A percentile compares a stretch with the other conserved stretches of the same genome.
phyloP scores from a whole-genome alignment of 2,329 filamentous ascomycete genomes.

The Monilinia fructicola region DNA sequence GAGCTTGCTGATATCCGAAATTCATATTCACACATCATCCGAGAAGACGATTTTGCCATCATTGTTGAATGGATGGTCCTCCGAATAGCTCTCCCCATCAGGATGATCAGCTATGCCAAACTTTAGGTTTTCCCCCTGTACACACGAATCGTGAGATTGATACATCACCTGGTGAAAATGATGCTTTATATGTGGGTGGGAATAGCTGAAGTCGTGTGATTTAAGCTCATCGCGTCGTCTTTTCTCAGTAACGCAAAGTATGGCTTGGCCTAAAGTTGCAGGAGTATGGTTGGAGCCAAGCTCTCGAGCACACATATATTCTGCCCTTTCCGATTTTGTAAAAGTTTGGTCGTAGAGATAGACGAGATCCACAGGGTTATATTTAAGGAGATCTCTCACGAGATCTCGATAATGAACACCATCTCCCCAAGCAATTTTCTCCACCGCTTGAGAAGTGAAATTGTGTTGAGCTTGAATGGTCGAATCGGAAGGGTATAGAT shows the following conservation, averaged over 20 bases:
- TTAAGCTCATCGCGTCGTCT: background rate
- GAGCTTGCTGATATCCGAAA: background rate
- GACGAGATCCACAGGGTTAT: conserved; percentile 35
- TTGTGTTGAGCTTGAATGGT: conserved; percentile 35
- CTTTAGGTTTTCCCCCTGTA: conserved; percentile 14
- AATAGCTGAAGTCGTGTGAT: background rate
- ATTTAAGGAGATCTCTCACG: conserved; percentile 35
- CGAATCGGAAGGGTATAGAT: conserved; percentile 38
- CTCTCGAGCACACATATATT: conserved; percentile 34
- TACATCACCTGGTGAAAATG: conserved; percentile 1
- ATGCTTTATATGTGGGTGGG: background rate
- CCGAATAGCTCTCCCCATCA: conserved; percentile 12
- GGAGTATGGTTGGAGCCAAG: conserved; percentile 34
- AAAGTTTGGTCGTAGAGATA: conserved; percentile 37
- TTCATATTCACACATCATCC: background rate
- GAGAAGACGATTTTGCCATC: conserved; percentile 8
- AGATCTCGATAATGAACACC: conserved; percentile 33
- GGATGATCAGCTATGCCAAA: conserved; percentile 20
- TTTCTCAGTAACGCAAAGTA: conserved; percentile 11
- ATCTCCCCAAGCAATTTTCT: conserved; percentile 39
- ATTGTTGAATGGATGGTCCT: conserved; percentile 17
- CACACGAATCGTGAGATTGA: conserved; percentile 6
- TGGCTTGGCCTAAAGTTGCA: conserved; percentile 30
- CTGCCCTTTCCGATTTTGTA: conserved; percentile 35
- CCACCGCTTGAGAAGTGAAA: conserved; percentile 31